phyloP scores from a whole-genome alignment of 495 filamentous ascomycete genomes.

The Daldinia decipiens region DNA sequence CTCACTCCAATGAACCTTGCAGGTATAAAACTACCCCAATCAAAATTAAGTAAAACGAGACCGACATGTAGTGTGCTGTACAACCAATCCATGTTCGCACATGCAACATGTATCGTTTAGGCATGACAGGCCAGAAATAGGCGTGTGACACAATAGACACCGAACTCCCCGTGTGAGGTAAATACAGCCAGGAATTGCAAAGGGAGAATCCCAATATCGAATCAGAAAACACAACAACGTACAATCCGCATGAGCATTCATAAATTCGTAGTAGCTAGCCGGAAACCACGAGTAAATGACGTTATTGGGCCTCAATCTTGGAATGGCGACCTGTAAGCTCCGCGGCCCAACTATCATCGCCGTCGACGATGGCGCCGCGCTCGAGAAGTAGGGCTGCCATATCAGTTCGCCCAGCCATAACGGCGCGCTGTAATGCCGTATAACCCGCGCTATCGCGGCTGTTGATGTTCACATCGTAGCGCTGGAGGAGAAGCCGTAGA shows the following conservation, averaged over 20 bases:
- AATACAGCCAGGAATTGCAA: slow-evolving; percentile 19
- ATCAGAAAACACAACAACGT: slow-evolving; percentile 21
- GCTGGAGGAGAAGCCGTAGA: slow-evolving; percentile 43
- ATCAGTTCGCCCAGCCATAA: slow-evolving; percentile 48
- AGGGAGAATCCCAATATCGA: slow-evolving; percentile 23
- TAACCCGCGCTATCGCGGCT: slow-evolving; percentile 45
- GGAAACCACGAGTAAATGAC: slow-evolving; percentile 1
- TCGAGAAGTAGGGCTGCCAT: slow-evolving; percentile 49
- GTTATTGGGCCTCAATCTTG: slow-evolving; percentile 34
- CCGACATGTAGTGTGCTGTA: slow-evolving; percentile 34
- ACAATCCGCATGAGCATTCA: slow-evolving; percentile 21
- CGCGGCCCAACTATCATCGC: slow-evolving; percentile 41
- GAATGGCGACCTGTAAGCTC: slow-evolving; percentile 34
- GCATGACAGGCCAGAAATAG: slow-evolving; percentile 17
- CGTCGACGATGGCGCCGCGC: slow-evolving; percentile 45
- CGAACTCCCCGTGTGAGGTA: slow-evolving; percentile 31
- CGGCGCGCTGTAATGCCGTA: slow-evolving; percentile 47
- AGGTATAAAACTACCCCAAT: slow-evolving; percentile 31
- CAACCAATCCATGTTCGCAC: slow-evolving; percentile 38
- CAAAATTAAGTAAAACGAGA: slow-evolving; percentile 19
- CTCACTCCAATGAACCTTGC: slow-evolving; percentile 25
- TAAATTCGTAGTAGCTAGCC: slow-evolving; percentile 12
- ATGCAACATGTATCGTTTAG: slow-evolving; percentile 23
- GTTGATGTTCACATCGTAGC: slow-evolving; percentile 46
- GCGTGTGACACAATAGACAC: slow-evolving; percentile 22